Conservation (phyloP, 2,329 filamentous ascomycete species). For the Colletotrichum truncatum region DNA sequence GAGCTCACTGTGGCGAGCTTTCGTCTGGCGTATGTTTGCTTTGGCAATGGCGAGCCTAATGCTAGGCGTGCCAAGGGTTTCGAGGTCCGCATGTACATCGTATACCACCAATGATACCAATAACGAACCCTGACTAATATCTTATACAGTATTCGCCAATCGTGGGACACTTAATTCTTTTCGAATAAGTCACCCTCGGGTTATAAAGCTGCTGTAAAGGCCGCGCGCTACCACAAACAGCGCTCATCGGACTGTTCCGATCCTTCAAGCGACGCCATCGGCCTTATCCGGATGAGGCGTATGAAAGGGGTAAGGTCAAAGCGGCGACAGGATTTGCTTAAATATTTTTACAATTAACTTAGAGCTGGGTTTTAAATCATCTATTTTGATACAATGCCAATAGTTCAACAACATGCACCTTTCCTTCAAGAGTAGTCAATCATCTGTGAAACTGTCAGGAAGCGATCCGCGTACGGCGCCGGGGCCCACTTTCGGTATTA, state of each 20-base stretch:
- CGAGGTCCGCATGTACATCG: background rate
- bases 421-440: no score
- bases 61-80: background rate
- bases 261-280: rapidly evolving
- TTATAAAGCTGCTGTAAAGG: background rate
- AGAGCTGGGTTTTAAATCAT: no score
- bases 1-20: background rate
- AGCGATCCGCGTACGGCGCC: no score
- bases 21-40: background rate
- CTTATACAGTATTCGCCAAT: background rate
- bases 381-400: no score
- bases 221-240: background rate
- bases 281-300: background rate
- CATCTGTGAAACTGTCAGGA: no score
- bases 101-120: background rate
- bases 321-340: no score
- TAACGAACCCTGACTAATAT: conserved; percentile 1
- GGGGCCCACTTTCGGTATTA: no score
- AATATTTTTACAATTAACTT: no score
- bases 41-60: background rate
- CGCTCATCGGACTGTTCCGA: background rate
- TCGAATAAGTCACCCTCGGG: background rate
- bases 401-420: no score
- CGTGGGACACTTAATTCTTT: background rate
- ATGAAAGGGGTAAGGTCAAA: no score